A percentile compares a stretch with the other conserved stretches of the same genome.
Evolutionary conservation across 768 basidiomycete genomes (phyloP).

Genomic region (Suillus clintonianus): DNA sequence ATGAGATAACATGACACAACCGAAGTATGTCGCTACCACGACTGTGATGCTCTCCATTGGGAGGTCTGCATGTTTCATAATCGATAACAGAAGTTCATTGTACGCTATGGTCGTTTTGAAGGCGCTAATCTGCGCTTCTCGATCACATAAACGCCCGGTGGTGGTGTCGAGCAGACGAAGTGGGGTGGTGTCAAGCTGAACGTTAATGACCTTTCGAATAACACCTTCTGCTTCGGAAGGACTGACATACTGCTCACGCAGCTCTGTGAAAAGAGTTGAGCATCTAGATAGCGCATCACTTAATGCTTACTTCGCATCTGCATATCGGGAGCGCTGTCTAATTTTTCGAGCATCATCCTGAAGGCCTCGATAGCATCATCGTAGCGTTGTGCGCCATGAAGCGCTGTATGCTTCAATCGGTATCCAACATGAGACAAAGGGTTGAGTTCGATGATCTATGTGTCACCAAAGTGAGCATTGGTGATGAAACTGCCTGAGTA

Average conservation of each 20-base stretch:
- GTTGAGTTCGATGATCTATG: not conserved
- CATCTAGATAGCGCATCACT: not conserved
- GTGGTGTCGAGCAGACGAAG: not conserved
- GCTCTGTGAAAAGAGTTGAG: not conserved
- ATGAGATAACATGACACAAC: too few relatives aligned
- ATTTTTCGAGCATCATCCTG: not conserved
- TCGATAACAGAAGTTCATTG: not conserved
- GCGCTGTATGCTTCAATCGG: not conserved
- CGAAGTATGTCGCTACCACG: not conserved
- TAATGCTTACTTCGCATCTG: not conserved
- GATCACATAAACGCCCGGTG: not conserved
- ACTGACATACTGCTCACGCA: not conserved
- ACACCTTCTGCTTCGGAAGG: not conserved
- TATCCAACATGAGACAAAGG: not conserved
- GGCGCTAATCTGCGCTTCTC: not conserved
- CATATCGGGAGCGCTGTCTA: not conserved
- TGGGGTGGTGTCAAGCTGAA: not conserved
- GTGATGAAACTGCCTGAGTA: not conserved
- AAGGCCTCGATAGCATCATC: not conserved
- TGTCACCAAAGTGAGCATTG: not conserved
- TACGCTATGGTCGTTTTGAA: not conserved
- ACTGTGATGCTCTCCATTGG: not conserved
- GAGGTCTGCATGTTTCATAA: not conserved
- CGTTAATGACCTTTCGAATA: not conserved
- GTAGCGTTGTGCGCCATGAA: not conserved